Base-by-base conservation (phyloP, 306 rosid species). In the Casuarina glauca region DNA sequence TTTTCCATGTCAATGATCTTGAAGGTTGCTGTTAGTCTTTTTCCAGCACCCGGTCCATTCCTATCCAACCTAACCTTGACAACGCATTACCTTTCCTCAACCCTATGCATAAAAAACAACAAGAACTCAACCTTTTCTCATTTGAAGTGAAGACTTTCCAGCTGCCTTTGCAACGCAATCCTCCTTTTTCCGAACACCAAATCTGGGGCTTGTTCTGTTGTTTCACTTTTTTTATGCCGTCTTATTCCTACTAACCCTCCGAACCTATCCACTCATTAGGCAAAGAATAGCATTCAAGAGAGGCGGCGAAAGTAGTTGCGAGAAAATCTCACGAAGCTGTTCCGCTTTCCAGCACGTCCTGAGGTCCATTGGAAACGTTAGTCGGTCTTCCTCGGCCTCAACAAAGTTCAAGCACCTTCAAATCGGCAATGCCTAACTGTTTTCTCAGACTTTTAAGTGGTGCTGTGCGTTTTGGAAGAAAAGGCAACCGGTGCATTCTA, bases 101-200 rank as follows among this genome's bases (percentile, higher is more conserved):
- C 92, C 83, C 87, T 26, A 53, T 69, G 80, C 54, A 86, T 82
- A 83, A 81, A 89, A 81, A 63, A 84, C 89, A 78, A 20, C 80
- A 81, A 66, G 82, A 80, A 76, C 82, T 88, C 83, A 63, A 87
- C 84, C 74, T 87, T 86, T 80, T 67, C 80, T 82, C 80, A 84
- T 81, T 86, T 70, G 32, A 71, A 78, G 19, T 36, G 46, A n/a
- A 78, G 78, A 87, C 94, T 86, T 84, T 83, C 63, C 53, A 52
- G 62, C 85, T 82, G 78, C 89, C 80, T 66, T 87, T 89, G 78
- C 77, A 74, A 54, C 81, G 75, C 77, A 66, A 79, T 84, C 82
- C 81, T 48, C 52, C 86, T 83, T 87, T 76, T 85, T 80, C 52
- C 82, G 4, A 80, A 86, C 87, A 88, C 81, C 74, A 87, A 74